These are phyloP conservation scores for Turnera subulata DNA, from an alignment of 345 rosid genomes.

Conservation along the genomic window DNA sequence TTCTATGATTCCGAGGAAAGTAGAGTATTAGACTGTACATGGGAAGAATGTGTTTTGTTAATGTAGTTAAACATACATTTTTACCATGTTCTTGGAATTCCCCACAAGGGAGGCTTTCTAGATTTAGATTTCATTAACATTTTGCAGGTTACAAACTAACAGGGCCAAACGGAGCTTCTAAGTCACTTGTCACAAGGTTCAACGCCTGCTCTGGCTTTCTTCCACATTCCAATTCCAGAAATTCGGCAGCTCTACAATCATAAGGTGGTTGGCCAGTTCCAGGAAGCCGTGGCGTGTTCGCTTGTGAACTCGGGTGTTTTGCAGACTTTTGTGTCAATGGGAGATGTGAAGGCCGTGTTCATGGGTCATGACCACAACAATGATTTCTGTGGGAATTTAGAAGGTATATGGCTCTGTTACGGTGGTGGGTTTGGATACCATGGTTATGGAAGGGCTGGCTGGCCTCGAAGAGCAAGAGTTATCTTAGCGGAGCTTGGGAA, in stretches of 20 bases:
- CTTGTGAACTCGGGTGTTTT: constrained; percentile 62
- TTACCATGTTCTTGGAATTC: constrained; percentile 7
- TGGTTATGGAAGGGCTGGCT: constrained; percentile 69
- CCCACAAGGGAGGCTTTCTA: constrained; percentile 12
- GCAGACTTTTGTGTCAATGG: constrained; percentile 55
- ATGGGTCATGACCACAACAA: constrained; percentile 85
- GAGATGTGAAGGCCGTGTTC: constrained; percentile 79
- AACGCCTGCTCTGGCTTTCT: constrained; percentile 60
- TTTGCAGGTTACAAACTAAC: constrained; percentile 35
- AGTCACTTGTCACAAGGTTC: constrained; percentile 15
- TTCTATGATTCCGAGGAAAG: not conserved
- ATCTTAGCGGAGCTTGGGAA: constrained; percentile 60
- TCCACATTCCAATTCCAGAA: constrained; percentile 84
- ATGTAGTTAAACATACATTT: not conserved
- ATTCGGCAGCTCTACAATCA: constrained; percentile 53
- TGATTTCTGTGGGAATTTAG: constrained; percentile 77
- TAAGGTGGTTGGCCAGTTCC: constrained; percentile 58
- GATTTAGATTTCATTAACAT: constrained; percentile 38
- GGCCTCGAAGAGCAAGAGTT: constrained; percentile 74
- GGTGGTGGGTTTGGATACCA: constrained; percentile 97
- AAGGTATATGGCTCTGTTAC: constrained; percentile 84
- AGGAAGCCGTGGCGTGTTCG: constrained; percentile 79
- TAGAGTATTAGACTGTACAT: not conserved
- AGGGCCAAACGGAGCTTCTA: constrained; percentile 29
- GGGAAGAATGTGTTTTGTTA: not conserved